Evolutionary conservation across 208 protist species (phyloP), one percentile per base, ranked within the genome.

Genomic region (Spongospora subterranea): DNA sequence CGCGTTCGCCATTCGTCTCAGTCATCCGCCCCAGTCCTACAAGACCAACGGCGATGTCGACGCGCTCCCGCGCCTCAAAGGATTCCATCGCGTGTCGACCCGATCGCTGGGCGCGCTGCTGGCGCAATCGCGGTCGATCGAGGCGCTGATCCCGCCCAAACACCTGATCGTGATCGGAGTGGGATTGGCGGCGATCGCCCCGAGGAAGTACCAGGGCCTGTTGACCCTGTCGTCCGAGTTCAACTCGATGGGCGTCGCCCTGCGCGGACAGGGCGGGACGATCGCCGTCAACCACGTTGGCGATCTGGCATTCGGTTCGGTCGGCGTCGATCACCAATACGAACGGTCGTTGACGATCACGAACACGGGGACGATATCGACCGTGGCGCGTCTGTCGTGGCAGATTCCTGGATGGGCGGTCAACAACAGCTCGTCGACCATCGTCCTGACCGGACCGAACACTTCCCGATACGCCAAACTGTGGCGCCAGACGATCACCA

Each of bases 261-360:
- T 82, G 6, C 71, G 71, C 6, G 71, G 17, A 20, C 17, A 82
- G 40, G n/a, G 17, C 71, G 71, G 71, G 17, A 39, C 71, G 17
- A n/a, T 82, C 71, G 17, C 17, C 17, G 11, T 82, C 17, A n/a
- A 20, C 71, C 71, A 82, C n/a, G 13, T 17, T 13, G 71, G 71
- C 71, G 71, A 82, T 43, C 71, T 82, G 71, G 11, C 6, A 13
- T 82, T 82, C 71, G 71, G 71, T 13, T 39, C 17, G 6, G 71
- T 82, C 71, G 71, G 71, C n/a, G 71, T 82, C 71, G 71, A 82
- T 20, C 71, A 82, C n/a, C 17, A 40, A 20, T 82, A 82, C 71
- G 71, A 82, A n/a, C 6, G n/a, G 35, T 17, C 6, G 71, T 35
- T 82, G n/a, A 82, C 71, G 71, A 6, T 82, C 17, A 43, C 35